Percentiles rank a stretch among this genome's conserved stretches.
Conservation (phyloP, 345 rosid species). For the Dovyalis caffra region DNA sequence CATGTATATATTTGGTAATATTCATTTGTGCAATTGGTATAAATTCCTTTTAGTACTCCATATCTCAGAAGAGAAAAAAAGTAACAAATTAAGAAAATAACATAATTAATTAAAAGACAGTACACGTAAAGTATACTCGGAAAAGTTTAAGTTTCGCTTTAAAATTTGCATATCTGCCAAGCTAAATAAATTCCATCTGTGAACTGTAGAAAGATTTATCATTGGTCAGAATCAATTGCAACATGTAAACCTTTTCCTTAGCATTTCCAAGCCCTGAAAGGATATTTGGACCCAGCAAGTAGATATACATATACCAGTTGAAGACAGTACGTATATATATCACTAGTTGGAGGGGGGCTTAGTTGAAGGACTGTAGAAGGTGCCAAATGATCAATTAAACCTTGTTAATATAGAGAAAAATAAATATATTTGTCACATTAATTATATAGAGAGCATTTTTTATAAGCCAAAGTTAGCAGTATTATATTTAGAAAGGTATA, state of each 20-base stretch:
- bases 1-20: neutral
- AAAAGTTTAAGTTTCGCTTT: neutral
- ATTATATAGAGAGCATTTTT: neutral
- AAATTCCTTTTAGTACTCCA: neutral
- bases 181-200: neutral
- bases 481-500: no score
- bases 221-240: neutral
- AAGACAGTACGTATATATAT: no score
- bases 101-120: neutral
- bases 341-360: neutral
- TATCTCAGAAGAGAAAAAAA: neutral
- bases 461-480: neutral
- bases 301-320: no score
- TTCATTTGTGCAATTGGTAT: neutral
- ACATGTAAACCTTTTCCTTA: slow-evolving; percentile 5
- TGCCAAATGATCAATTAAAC: neutral
- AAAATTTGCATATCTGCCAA: neutral
- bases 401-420: neutral
- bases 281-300: neutral
- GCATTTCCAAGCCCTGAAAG: neutral
- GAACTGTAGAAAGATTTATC: neutral
- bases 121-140: neutral
- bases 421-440: neutral
- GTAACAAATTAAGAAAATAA: neutral
- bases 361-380: neutral